Evolutionary conservation across 2,329 filamentous ascomycete species (phyloP), one percentile per base, ranked within the genome.

Genomic region (Cytospora piceicola): DNA sequence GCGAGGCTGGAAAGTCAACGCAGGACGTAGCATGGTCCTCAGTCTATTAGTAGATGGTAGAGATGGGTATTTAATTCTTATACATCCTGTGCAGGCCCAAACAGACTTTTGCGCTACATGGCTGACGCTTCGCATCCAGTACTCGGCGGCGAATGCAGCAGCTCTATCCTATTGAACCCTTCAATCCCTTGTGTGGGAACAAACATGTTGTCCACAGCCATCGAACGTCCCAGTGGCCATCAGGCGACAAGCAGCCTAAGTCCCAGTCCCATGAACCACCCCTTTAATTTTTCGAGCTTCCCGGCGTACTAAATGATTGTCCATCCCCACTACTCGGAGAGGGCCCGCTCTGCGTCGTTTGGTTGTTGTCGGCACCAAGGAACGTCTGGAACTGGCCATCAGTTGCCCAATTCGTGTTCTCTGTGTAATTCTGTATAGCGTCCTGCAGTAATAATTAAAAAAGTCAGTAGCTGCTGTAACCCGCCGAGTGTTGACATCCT

Each of bases 341-440:
- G 6, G 66, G 66, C 7, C 59, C 63, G n/a, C 56, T 36, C n/a
- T 58, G 59, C 5, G 51, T 6, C 32, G 32, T 17, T 46, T 39
- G 34, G n/a, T 61, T 61, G 34, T 15, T 62, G 39, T 53, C 42
- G n/a, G 30, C 42, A 29, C 55, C 52, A 80, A 68, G 75, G 68
- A 85, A 85, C 67, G 86, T 80, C 61, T 82, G 80, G 69, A 85
- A 84, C 20, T 80, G 79, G 64, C 83, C 81, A 36, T 86, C 83
- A 3, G 78, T 75, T 30, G 80, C 82, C 79, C 83, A 87, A 52
- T 80, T 81, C 17, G 82, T 80, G n/a, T 75, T 81, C 61, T 88
- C 85, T 0, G 85, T 80, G 67, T 83, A 87, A 60, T 81, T 86
- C 67, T 88, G 85, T 57, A 88, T 83, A 15, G 83, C 81, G 53